Evolutionary conservation across 179 eudicot species (phyloP).

Genomic region (Heliamphora pulchella): DNA sequence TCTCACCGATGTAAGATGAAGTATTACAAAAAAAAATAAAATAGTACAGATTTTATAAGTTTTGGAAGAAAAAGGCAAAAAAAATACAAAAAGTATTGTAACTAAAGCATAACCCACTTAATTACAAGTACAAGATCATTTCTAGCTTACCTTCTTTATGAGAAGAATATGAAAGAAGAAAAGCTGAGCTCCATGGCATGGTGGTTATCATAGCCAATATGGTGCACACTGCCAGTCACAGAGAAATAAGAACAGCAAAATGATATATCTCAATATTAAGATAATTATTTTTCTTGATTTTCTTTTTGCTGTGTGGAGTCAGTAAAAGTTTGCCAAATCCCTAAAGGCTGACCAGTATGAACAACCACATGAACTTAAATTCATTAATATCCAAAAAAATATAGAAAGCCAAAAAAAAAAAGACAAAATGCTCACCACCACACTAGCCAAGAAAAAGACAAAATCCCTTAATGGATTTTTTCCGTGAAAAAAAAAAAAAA

Average conservation of each 20-base stretch:
- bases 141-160: constrained; percentile 65
- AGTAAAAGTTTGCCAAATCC: neutral
- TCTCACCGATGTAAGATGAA: too few relatives aligned
- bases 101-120: neutral
- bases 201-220: constrained; percentile 93
- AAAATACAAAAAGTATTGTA: neutral
- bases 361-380: neutral
- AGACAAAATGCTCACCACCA: constrained; percentile 62
- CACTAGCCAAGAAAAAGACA: constrained; percentile 39
- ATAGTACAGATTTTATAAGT: too few relatives aligned
- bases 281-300: neutral
- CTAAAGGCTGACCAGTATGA: neutral
- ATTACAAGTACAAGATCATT: neutral
- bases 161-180: constrained; percentile 98
- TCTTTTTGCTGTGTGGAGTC: neutral
- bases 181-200: constrained; percentile 80
- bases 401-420: neutral
- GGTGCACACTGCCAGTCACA: constrained; percentile 76
- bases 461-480: too few relatives aligned
- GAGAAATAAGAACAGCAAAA: neutral
- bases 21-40: too few relatives aligned
- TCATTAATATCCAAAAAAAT: neutral
- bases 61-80: neutral
- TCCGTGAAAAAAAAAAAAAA: too few relatives aligned
- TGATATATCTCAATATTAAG: neutral